Evolutionary conservation across 768 basidiomycete genomes (phyloP).

Genomic region (Psilocybe tampanensis): DNA sequence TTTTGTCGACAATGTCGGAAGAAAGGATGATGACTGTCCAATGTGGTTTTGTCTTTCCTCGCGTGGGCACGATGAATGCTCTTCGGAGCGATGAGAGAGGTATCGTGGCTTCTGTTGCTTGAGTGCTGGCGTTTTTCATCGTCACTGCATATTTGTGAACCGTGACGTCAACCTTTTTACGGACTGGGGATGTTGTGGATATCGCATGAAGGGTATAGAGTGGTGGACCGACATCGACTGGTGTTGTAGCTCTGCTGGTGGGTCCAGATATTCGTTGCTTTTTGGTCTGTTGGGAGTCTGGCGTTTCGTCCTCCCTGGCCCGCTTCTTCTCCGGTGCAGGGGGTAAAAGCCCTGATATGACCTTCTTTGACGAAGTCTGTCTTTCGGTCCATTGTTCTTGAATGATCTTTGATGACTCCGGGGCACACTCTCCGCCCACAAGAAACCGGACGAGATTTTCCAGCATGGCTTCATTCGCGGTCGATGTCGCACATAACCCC

Average conservation of each 20-base stretch:
- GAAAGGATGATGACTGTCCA: conserved; percentile 73
- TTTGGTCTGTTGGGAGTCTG: conserved; percentile 30
- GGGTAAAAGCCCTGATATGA: conserved; percentile 31
- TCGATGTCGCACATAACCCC: conserved; percentile 30
- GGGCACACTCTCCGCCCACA: conserved; percentile 38
- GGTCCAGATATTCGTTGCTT: conserved; percentile 29
- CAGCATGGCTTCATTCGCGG: conserved; percentile 36
- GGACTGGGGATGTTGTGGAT: conserved; percentile 72
- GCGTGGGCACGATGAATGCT: conserved; percentile 73
- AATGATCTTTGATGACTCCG: conserved; percentile 28
- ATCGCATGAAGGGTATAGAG: conserved; percentile 63
- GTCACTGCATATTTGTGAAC: conserved; percentile 52
- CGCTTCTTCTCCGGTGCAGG: conserved; percentile 29
- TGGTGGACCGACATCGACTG: conserved; percentile 40
- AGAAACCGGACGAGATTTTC: conserved; percentile 48
- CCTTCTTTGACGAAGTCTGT: conserved; percentile 31
- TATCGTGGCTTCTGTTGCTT: conserved; percentile 50
- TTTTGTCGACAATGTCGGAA: conserved; percentile 52
- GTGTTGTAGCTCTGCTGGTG: conserved; percentile 11
- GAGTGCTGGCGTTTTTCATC: conserved; percentile 53
- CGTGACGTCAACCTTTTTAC: conserved; percentile 74
- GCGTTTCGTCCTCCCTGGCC: conserved; percentile 33
- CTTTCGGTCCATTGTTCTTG: conserved; percentile 40
- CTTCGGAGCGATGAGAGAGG: conserved; percentile 54
- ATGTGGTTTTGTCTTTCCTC: conserved; percentile 70